Conservation (phyloP, 768 basidiomycete species). For the Dacryopinax primogenitus region DNA sequence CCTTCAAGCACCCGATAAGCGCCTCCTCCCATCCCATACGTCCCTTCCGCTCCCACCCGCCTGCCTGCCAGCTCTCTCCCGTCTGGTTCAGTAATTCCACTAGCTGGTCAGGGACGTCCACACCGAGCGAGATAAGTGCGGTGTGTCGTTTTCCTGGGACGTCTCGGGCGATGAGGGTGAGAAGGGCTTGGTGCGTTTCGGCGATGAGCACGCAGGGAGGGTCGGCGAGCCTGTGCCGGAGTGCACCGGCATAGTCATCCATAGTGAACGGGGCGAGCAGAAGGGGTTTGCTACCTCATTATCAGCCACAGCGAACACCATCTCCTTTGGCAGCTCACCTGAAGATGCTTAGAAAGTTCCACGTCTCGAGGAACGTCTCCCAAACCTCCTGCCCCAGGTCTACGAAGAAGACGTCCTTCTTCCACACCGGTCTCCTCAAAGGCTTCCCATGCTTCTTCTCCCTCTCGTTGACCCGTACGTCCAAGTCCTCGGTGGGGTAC, state of each 20-base stretch:
- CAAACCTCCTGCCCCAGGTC: conserved; percentile 38
- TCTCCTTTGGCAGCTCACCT: conserved; percentile 43
- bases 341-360: conserved; percentile 90
- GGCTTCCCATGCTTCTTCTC: conserved; percentile 70
- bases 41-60: conserved; percentile 53
- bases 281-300: conserved; percentile 55
- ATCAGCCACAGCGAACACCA: not conserved
- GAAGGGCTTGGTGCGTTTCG: conserved; percentile 79
- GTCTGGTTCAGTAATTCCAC: conserved; percentile 59
- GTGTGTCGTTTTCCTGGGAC: conserved; percentile 63
- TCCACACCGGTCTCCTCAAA: conserved; percentile 42
- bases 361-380: conserved; percentile 77
- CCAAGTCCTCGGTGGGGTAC: conserved; percentile 87
- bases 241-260: conserved; percentile 81
- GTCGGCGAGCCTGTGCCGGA: conserved; percentile 61
- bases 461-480: conserved; percentile 64
- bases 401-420: conserved; percentile 37
- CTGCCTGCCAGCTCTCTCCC: conserved; percentile 76
- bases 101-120: conserved; percentile 40
- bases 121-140: conserved; percentile 53
- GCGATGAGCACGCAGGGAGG: conserved; percentile 62
- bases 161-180: conserved; percentile 74
- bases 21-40: conserved; percentile 88
- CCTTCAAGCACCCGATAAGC: conserved; percentile 73
- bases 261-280: conserved; percentile 78